phyloP scores from a whole-genome alignment of 768 basidiomycete genomes.

The Mrakia frigida region DNA sequence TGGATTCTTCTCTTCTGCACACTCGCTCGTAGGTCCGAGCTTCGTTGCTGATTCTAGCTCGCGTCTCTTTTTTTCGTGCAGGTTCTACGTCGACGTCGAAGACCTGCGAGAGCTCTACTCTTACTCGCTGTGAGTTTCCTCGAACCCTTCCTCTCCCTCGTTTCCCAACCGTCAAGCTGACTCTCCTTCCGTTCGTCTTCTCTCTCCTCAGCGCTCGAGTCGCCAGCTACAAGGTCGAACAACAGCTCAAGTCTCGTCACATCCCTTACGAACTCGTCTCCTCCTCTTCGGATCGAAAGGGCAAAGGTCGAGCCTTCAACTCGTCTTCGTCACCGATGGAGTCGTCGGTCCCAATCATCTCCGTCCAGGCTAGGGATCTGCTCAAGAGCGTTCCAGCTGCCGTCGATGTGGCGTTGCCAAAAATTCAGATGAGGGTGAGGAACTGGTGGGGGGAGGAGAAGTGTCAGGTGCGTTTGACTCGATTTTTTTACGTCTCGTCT shows the following conservation, averaged over 20 bases:
- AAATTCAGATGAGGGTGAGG: constrained; percentile 78
- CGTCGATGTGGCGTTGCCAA: constrained; percentile 86
- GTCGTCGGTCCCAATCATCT: constrained; percentile 65
- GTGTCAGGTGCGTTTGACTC: constrained; percentile 51
- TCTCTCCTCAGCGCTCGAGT: constrained; percentile 64
- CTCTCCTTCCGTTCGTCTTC: background rate
- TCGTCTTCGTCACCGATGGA: background rate
- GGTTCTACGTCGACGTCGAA: constrained; percentile 25
- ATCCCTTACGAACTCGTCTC: constrained; percentile 69
- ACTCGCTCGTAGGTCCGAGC: too few species aligned
- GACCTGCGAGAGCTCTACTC: constrained; percentile 63
- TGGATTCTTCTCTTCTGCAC: background rate
- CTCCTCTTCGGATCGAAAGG: background rate
- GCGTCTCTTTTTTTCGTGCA: background rate
- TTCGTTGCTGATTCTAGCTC: background rate
- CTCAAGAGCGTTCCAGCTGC: constrained; percentile 70
- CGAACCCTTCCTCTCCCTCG: background rate
- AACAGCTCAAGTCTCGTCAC: constrained; percentile 72
- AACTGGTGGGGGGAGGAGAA: constrained; percentile 80
- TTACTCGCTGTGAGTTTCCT: constrained; percentile 67
- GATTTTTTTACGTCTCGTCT: too few species aligned
- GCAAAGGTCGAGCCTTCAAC: constrained; percentile 8
- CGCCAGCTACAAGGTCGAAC: constrained; percentile 81
- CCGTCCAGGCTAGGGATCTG: constrained; percentile 74
- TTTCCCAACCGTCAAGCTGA: background rate